These are phyloP conservation scores for Saccharomycopsis capsularis DNA, from an alignment of 805 yeast genomes.

Conservation along the genomic window DNA sequence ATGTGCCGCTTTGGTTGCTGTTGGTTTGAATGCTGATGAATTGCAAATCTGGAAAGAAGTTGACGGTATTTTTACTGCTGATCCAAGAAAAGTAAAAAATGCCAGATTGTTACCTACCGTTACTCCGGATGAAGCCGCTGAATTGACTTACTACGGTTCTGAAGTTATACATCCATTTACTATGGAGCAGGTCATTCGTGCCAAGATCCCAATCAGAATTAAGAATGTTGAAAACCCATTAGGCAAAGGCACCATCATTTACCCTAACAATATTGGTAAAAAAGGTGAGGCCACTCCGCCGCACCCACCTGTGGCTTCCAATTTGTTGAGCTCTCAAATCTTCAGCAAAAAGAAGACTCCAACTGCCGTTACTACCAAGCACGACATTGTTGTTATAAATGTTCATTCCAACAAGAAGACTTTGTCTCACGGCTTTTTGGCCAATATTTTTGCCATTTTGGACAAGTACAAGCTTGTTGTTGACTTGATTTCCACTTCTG, in stretches of 20 bases:
- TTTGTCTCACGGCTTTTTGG: conserved; percentile 90
- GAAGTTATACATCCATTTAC: conserved; percentile 99
- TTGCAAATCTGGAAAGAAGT: conserved; percentile 98
- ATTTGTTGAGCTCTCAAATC: conserved; percentile 34
- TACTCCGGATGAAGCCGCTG: conserved; percentile 98
- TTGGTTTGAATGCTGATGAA: conserved; percentile 87
- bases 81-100: conserved; percentile 88
- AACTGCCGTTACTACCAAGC: conserved; percentile 95
- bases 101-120: conserved; percentile 82
- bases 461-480: conserved; percentile 84
- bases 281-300: conserved; percentile 90
- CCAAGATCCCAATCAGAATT: conserved; percentile 92
- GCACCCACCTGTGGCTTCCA: conserved; percentile 79
- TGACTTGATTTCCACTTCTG: conserved; percentile 93
- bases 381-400: conserved; percentile 83
- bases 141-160: conserved; percentile 93
- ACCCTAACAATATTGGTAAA: conserved; percentile 82
- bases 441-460: conserved; percentile 78
- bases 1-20: conserved; percentile 95
- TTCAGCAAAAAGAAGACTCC: conserved; percentile 57
- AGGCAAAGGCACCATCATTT: conserved; percentile 92
- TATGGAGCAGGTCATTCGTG: conserved; percentile 97
- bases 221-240: conserved; percentile 90
- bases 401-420: conserved; percentile 92
- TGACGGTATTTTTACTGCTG: conserved; percentile 98